These are phyloP conservation scores for Cordia subcordata DNA, from an alignment of 257 asterid genomes.

Conservation along the genomic window DNA sequence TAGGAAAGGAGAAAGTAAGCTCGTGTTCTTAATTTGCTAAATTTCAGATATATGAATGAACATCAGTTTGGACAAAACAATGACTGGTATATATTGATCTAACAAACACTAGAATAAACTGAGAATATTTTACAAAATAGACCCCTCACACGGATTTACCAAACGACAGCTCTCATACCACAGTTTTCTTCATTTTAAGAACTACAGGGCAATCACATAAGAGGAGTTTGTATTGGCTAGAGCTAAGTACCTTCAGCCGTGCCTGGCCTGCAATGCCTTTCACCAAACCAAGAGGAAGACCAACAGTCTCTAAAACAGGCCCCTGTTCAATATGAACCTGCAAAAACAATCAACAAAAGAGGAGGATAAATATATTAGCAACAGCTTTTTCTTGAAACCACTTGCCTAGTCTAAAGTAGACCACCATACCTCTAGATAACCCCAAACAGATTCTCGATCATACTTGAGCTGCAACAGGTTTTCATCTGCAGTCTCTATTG, in stretches of 20 bases:
- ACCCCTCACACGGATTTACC: too few relatives aligned
- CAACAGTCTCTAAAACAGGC: constrained; percentile 83
- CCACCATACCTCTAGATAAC: constrained; percentile 71
- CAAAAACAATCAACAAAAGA: constrained; percentile 17
- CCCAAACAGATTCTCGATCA: constrained; percentile 79
- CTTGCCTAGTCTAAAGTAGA: background rate
- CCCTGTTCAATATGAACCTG: constrained; percentile 99
- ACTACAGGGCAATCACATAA: too few relatives aligned
- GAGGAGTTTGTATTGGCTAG: too few relatives aligned
- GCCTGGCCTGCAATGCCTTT: constrained; percentile 99
- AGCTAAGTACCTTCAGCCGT: constrained; percentile 57
- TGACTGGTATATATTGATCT: too few relatives aligned
- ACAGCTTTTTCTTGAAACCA: constrained; percentile 6
- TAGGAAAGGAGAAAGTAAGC: too few relatives aligned
- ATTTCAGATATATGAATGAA: too few relatives aligned
- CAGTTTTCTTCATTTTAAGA: too few relatives aligned
- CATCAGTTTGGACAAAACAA: too few relatives aligned
- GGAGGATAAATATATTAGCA: constrained; percentile 11
- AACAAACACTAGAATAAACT: too few relatives aligned
- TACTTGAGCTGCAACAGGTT: constrained; percentile 79
- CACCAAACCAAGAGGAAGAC: constrained; percentile 88
- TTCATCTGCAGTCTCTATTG: constrained; percentile 61
- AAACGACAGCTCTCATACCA: too few relatives aligned
- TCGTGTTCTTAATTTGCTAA: too few relatives aligned
- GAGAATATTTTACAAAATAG: too few relatives aligned